Conservation (phyloP, 2,329 filamentous ascomycete genomes). For the Cercospora canescens region DNA sequence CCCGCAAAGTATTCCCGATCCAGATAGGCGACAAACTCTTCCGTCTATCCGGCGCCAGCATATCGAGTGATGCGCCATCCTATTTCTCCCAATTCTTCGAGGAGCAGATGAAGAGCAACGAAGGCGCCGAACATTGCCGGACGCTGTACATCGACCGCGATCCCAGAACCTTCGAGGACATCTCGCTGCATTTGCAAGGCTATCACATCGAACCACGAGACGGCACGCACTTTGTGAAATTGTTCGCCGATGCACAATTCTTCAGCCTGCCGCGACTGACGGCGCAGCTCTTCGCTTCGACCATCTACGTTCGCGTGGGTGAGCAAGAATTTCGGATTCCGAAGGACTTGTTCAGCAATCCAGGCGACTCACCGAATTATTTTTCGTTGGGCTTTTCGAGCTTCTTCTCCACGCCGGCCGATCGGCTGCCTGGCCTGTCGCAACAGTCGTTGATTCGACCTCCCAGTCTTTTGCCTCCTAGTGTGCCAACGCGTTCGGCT, state of each 20-base stretch:
- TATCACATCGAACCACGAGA: conserved; percentile 84
- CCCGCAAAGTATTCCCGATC: conserved; percentile 70
- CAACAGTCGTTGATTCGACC: conserved; percentile 78
- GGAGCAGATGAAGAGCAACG: conserved; percentile 70
- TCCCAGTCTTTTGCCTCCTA: conserved; percentile 80
- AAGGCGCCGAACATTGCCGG: conserved; percentile 61
- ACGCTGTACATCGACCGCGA: conserved; percentile 96
- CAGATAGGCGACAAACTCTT: conserved; percentile 71
- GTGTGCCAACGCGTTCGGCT: conserved; percentile 77
- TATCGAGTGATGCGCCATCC: conserved; percentile 68
- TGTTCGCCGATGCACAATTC: conserved; percentile 94
- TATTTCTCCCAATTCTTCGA: conserved; percentile 96
- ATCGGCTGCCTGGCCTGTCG: conserved; percentile 84
- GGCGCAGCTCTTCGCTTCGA: conserved; percentile 86
- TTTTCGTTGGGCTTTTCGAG: conserved; percentile 88
- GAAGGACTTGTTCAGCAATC: conserved; percentile 78
- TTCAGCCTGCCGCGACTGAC: conserved; percentile 87
- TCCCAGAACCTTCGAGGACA: conserved; percentile 83
- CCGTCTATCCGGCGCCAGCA: conserved; percentile 66
- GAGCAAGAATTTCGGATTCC: conserved; percentile 86
- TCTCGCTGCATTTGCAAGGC: conserved; percentile 85
- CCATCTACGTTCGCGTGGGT: conserved; percentile 90
- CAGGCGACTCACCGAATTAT: conserved; percentile 93
- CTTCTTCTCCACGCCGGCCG: conserved; percentile 77
- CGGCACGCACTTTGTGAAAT: conserved; percentile 82